Percentiles rank a stretch among this genome's conserved stretches.
These are phyloP conservation scores for Pyrenochaeta sp. DNA, from an alignment of 2,329 filamentous ascomycete genomes.

Conservation along the genomic window DNA sequence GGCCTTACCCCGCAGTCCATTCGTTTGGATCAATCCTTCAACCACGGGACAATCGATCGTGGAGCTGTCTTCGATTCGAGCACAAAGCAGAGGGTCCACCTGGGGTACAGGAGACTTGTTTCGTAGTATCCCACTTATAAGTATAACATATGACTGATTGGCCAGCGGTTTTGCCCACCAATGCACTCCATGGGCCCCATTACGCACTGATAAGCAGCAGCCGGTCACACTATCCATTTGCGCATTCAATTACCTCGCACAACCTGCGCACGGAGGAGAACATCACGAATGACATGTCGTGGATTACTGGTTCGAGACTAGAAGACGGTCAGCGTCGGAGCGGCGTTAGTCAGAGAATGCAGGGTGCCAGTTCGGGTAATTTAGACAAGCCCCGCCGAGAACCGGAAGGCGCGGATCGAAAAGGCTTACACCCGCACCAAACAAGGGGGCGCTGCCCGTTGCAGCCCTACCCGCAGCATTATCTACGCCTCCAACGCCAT, in stretches of 20 bases:
- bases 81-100: slow-evolving; percentile 9
- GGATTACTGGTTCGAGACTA: slow-evolving; percentile 23
- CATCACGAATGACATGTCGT: slow-evolving; percentile 18
- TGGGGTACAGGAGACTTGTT: slow-evolving; percentile 11
- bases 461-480: slow-evolving; percentile 13
- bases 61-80: background rate
- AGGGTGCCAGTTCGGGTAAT: slow-evolving; percentile 26
- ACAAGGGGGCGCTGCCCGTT: slow-evolving; percentile 5
- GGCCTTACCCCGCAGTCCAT: background rate
- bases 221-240: slow-evolving; percentile 12
- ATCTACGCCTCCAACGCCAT: slow-evolving; percentile 9
- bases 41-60: background rate
- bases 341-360: slow-evolving; percentile 8
- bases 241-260: slow-evolving; percentile 9
- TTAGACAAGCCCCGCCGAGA: slow-evolving; percentile 28
- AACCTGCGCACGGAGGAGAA: slow-evolving; percentile 4
- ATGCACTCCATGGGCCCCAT: slow-evolving; percentile 13
- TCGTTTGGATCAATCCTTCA: background rate
- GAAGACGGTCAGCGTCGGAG: slow-evolving; percentile 24
- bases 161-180: slow-evolving; percentile 1
- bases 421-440: slow-evolving; percentile 31
- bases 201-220: slow-evolving; percentile 8
- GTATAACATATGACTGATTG: slow-evolving; percentile 3
- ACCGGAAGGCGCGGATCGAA: slow-evolving; percentile 24
- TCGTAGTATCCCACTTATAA: background rate